Evolutionary conservation across 1,139 yeast species (phyloP), one percentile per base, ranked within the genome.

Genomic region (Candida dubliniensis): DNA sequence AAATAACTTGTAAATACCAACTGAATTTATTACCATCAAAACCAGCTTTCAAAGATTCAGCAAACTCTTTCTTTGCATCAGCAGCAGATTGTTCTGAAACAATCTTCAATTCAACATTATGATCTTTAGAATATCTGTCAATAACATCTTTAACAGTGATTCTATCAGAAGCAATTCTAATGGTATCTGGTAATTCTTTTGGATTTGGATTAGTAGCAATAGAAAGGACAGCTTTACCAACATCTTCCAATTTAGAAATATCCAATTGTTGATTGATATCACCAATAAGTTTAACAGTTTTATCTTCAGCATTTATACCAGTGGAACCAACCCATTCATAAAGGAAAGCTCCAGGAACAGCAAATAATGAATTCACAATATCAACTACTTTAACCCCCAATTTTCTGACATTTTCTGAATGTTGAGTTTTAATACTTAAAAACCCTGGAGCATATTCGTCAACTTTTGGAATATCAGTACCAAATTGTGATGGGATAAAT

Each of bases 401-500:
- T 4, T 55, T 61, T 53, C 81, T 64, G 15, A 80, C 70, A 9
- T 57, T 59, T 2, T 58, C 57, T 4, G 75, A 63, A 54, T 76
- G 81, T 1, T 54, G 59, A 0, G 57, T 41, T 61, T 82, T 82
- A 25, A 50, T 14, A 1, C 44, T 53, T 29, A 78, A 56, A 52
- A 70, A 66, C 1, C 69, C 71, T 3, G 73, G 71, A 26, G 67
- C 58, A 43, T 52, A 47, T 26, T 49, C 51, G 8, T 51, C 48
- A 13, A 57, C 59, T 13, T 58, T 53, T 10, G 40, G 33, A 26
- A 59, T 57, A 41, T 79, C 79, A 34, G 66, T 56, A 38, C 88
- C 88, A 53, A 77, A 82, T 55, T 82, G 87, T 3, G 87, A 77
- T 32, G 87, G 85, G 46, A 82, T 71, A 60, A 73, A 81, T 31